A percentile compares a stretch with the other conserved stretches of the same genome.
phyloP scores from a whole-genome alignment of 2,329 filamentous ascomycete species.

The Dothideomycetidae sp. region DNA sequence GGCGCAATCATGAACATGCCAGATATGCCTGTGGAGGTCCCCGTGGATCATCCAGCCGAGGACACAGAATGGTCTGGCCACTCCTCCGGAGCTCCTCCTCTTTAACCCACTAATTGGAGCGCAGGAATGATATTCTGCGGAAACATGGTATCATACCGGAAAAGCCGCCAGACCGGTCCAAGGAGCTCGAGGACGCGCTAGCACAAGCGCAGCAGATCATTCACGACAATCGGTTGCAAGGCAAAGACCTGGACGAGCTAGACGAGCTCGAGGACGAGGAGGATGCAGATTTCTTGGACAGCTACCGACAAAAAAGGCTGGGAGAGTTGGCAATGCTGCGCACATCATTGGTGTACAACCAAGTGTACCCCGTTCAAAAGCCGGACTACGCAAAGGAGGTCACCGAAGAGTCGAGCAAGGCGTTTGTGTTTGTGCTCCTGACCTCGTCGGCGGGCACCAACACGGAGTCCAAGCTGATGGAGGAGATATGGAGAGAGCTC shows the following conservation, averaged over 20 bases:
- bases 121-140: conserved; percentile 93
- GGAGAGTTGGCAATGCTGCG: conserved; percentile 63
- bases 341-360: conserved; percentile 68
- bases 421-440: conserved; percentile 60
- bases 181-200: conserved; percentile 90
- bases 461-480: conserved; percentile 67
- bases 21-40: conserved; percentile 55
- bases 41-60: conserved; percentile 86
- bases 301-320: conserved; percentile 79
- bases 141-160: conserved; percentile 97
- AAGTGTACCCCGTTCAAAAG: conserved; percentile 87
- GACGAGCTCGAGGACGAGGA: conserved; percentile 90
- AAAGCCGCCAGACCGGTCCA: conserved; percentile 87
- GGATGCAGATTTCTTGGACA: conserved; percentile 79
- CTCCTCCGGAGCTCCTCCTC: neutral
- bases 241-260: conserved; percentile 87
- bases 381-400: conserved; percentile 85
- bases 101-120: conserved; percentile 7
- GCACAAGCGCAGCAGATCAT: conserved; percentile 68
- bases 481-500: conserved; percentile 72
- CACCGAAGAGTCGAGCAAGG: conserved; percentile 68
- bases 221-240: conserved; percentile 83
- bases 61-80: conserved; percentile 83
- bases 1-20: conserved; percentile 10
- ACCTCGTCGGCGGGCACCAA: conserved; percentile 67